Base-by-base conservation (phyloP, 495 filamentous ascomycete genomes). In the Collariella sp. region DNA sequence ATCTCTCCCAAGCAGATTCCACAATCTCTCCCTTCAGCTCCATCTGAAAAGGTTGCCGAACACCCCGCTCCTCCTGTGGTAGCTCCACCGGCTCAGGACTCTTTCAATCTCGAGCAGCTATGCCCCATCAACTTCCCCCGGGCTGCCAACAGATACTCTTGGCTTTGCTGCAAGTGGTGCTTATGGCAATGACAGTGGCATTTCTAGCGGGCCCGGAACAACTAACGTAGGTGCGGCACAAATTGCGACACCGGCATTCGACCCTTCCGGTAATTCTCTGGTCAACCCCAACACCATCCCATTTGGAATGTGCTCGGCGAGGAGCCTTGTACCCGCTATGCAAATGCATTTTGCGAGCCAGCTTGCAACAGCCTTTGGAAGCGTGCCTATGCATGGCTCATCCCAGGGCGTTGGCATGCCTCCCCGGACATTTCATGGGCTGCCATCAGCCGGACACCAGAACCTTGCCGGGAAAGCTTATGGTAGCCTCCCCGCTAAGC, bases 1-100 rank as follows among this genome's bases (percentile, higher is more conserved):
- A 34, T 62, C 10, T 62, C 60, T 0, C 60, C 60, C n/a, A 59
- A 47, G 33, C 46, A 56, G 34, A 19, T 62, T 2, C 54, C 57
- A 1, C 57, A 40, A 33, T 3, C 12, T 2, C 38, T 48, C 13
- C 38, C 42, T 7, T 11, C 23, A 24, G 35, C 46, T 10, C 19
- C 36, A 10, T 13, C 11, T 11, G 5, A n/a, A 11, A 13, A 15
- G 42, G 24, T 31, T 46, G 22, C 38, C 7, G 10, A 23, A 22
- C 39, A 56, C 2, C n/a, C 46, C 3, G 1, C 5, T 12, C 31
- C 29, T 11, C 6, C 43, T 7, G 26, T 15, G 1, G 42, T 43
- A 15, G 19, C 2, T 11, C 3, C 29, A 3, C 6, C 19, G 1
- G 5, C 45, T 12, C 18, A 38, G 4, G 18, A 34, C 13, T 49